Conservation (phyloP, 768 basidiomycete species). For the Pulveroboletus sp. region DNA sequence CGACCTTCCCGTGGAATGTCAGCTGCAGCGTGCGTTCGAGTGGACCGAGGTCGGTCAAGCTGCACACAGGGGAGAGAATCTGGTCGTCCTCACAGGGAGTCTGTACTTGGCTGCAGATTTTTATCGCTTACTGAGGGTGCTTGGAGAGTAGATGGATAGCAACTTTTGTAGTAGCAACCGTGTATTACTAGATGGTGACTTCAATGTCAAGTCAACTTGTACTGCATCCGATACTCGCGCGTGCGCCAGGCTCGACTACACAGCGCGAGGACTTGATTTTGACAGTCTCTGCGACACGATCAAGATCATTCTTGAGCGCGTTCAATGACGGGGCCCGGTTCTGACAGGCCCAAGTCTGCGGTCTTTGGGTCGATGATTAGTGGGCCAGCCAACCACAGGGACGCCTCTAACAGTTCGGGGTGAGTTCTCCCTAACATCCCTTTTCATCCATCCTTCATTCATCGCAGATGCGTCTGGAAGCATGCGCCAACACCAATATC, state of each 20-base stretch:
- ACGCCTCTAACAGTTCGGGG: slow-evolving; percentile 24
- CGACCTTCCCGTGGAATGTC: slow-evolving; percentile 27
- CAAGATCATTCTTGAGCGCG: slow-evolving; percentile 4
- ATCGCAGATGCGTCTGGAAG: slow-evolving; percentile 15
- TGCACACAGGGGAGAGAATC: slow-evolving; percentile 22
- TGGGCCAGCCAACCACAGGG: slow-evolving; percentile 25
- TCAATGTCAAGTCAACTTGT: neutral
- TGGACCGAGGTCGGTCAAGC: slow-evolving; percentile 33
- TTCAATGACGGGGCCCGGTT: slow-evolving; percentile 8
- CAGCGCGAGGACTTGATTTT: slow-evolving; percentile 2
- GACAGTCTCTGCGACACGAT: slow-evolving; percentile 13
- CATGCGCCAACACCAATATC: slow-evolving; percentile 20
- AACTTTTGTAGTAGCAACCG: neutral
- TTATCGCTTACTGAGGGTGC: slow-evolving; percentile 51
- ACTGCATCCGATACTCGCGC: neutral
- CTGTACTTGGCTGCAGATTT: slow-evolving; percentile 94
- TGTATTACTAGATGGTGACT: neutral
- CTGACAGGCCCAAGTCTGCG: slow-evolving; percentile 12
- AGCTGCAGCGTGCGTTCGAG: slow-evolving; percentile 51
- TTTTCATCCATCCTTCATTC: slow-evolving; percentile 6
- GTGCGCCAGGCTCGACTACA: neutral
- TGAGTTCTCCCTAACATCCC: slow-evolving; percentile 10
- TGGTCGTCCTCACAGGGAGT: slow-evolving; percentile 85
- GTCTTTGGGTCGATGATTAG: slow-evolving; percentile 9
- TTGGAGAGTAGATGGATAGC: slow-evolving; percentile 6